These are phyloP conservation scores for Suillus discolor DNA, from an alignment of 768 basidiomycete genomes.

Conservation along the genomic window DNA sequence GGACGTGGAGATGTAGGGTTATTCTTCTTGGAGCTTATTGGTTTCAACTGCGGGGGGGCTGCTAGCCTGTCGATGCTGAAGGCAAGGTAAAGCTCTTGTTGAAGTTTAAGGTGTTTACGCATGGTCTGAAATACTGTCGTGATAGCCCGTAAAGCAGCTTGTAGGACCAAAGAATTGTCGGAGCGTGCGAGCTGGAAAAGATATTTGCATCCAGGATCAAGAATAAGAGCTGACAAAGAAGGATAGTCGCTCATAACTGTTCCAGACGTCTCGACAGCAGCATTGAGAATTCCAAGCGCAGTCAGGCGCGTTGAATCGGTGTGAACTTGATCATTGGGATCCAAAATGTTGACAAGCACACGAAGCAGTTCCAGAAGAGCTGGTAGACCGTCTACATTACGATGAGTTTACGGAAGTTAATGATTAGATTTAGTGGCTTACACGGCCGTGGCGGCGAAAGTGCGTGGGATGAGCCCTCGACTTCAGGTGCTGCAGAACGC, in stretches of 20 bases:
- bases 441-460: conserved; percentile 24
- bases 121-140: conserved; percentile 89
- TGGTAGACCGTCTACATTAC: conserved; percentile 74
- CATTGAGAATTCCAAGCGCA: conserved; percentile 84
- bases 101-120: conserved; percentile 84
- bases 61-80: conserved; percentile 92
- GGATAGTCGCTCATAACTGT: conserved; percentile 73
- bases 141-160: conserved; percentile 80
- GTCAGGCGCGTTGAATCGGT: conserved; percentile 94
- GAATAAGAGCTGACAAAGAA: conserved; percentile 72
- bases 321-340: conserved; percentile 92
- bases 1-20: conserved; percentile 51
- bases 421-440: conserved; percentile 11
- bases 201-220: conserved; percentile 93
- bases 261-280: conserved; percentile 86
- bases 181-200: conserved; percentile 96
- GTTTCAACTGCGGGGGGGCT: conserved; percentile 44
- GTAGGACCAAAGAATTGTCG: conserved; percentile 79
- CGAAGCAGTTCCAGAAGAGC: conserved; percentile 91
- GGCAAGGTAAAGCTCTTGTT: conserved; percentile 92
- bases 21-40: conserved; percentile 35
- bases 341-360: conserved; percentile 92
- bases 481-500: conserved; percentile 7
- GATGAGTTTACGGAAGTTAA: not conserved
- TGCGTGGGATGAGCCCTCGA: conserved; percentile 35